A percentile compares a stretch with the other conserved stretches of the same genome.
phyloP scores from a whole-genome alignment of 768 basidiomycete species.

The Xerocomus spinulosus region DNA sequence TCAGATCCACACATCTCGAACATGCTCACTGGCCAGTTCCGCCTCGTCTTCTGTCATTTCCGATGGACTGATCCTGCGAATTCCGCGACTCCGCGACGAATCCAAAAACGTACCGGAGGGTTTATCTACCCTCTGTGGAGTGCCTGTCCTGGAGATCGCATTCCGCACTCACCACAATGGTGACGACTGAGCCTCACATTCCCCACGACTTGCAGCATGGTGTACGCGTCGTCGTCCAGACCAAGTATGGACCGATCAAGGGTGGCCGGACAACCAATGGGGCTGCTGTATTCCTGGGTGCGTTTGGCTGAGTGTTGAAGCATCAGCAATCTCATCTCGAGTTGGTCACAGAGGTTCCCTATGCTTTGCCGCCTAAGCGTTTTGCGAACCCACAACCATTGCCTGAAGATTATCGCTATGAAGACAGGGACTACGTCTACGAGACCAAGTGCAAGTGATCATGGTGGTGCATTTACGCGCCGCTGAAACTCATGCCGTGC shows the following conservation, averaged over 20 bases:
- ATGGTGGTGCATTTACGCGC: background rate
- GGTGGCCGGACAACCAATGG: slow-evolving; percentile 62
- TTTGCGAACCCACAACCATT: slow-evolving; percentile 61
- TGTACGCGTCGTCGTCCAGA: slow-evolving; percentile 45
- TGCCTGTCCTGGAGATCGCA: too few relatives aligned
- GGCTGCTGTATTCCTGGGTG: slow-evolving; percentile 62
- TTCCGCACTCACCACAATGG: too few relatives aligned
- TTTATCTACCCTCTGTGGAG: too few relatives aligned
- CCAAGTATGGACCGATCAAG: slow-evolving; percentile 50
- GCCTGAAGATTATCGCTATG: slow-evolving; percentile 51
- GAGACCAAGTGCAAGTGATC: slow-evolving; percentile 51
- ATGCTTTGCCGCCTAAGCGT: slow-evolving; percentile 58
- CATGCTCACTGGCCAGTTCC: too few relatives aligned
- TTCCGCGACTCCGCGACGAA: too few relatives aligned
- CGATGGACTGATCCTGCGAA: too few relatives aligned
- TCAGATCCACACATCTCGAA: too few relatives aligned
- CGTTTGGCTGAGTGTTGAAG: background rate
- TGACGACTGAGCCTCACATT: slow-evolving; percentile 37
- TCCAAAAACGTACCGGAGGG: too few relatives aligned
- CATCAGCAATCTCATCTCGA: background rate
- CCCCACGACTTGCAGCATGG: slow-evolving; percentile 51
- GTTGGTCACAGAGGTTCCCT: slow-evolving; percentile 56
- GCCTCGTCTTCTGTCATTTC: too few relatives aligned
- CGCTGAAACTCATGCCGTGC: background rate
- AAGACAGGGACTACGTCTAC: slow-evolving; percentile 53